These are phyloP conservation scores for Leishmania tarentolae DNA, from an alignment of 208 protist species.

Conservation along the genomic window DNA sequence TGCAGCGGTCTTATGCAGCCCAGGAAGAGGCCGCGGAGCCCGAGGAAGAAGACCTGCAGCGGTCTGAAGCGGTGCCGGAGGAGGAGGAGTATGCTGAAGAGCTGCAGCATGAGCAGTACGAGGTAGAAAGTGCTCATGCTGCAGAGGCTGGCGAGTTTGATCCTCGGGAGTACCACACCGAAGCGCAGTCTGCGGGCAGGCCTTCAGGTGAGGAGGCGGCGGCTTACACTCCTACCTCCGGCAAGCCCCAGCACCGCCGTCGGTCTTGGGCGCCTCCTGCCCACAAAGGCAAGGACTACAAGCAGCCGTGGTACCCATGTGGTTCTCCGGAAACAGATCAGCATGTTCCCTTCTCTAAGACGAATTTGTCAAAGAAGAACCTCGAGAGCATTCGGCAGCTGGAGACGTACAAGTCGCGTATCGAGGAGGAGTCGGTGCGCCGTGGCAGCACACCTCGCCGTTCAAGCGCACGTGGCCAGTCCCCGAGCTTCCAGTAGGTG, in stretches of 20 bases:
- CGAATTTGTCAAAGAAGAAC: slow-evolving; percentile 54
- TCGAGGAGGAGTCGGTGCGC: slow-evolving; percentile 56
- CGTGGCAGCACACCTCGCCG: slow-evolving; percentile 37
- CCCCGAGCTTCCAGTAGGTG: slow-evolving; percentile 15
- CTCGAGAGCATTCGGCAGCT: slow-evolving; percentile 70
- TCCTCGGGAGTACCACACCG: slow-evolving; percentile 5
- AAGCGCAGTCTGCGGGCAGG: slow-evolving; percentile 24
- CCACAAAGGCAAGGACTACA: slow-evolving; percentile 25
- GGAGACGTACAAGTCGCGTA: slow-evolving; percentile 53
- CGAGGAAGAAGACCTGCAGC: too few species aligned
- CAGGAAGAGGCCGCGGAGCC: too few species aligned
- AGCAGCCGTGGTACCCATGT: slow-evolving; percentile 74
- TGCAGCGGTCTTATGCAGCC: too few species aligned
- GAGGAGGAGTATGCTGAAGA: slow-evolving; percentile 10
- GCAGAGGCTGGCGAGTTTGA: slow-evolving; percentile 18
- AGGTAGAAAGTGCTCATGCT: slow-evolving; percentile 6
- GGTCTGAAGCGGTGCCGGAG: neutral
- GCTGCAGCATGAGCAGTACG: neutral
- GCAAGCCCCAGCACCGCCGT: slow-evolving; percentile 7
- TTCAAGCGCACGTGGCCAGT: slow-evolving; percentile 26
- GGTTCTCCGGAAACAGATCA: slow-evolving; percentile 44
- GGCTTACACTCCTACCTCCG: slow-evolving; percentile 8
- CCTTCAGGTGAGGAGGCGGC: slow-evolving; percentile 8
- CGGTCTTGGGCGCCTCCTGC: slow-evolving; percentile 11
- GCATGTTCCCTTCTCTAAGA: slow-evolving; percentile 79